Base-by-base conservation (phyloP, 768 basidiomycete species). In the Trametes punicea region DNA sequence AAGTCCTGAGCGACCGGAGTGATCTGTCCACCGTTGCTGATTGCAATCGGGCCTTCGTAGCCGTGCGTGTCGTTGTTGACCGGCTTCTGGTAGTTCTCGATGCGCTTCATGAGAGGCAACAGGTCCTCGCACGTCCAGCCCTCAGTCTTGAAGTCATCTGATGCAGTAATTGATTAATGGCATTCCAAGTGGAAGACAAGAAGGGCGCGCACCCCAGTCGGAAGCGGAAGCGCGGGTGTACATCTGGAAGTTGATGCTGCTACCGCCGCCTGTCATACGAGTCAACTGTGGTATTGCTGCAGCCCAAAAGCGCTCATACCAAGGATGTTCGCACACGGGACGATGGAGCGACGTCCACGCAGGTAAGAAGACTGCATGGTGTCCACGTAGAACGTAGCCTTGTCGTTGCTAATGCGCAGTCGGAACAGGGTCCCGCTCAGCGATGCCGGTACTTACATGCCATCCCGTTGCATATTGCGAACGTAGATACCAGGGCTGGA, bases 11-110 rank as follows among this genome's bases (percentile, higher is more conserved):
- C 85, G 41, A 87, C 75, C 4, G 77, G 75, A 7, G 77, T 82
- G 59, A 85, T 77, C 20, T 81, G 77, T 50, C 85, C 84, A 61
- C 86, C 85, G 58, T 87, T 85, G 61, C 80, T 81, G 67, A 87
- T 86, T 13, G 84, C 83, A 52, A 88, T 84, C n/a, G 86, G 85
- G 4, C 86, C 86, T 55, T 83, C 79, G 60, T 86, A 86, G 38
- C 85, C 86, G 67, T 87, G 85, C 2, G 78, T 81, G 55, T 83
- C 73, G 67, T 82, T 86, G 73, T 85, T 85, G 23, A 67, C 70
- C 1, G 86, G 84, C 71, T 86, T 86, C 76, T 87, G 86, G 67
- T 88, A 87, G 73, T 87, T 85, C 77, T 88, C 85, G 52, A 87
- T 73, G 47, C 85, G 74, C 71, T 87, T 87, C 86, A 88, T 88